phyloP scores from a whole-genome alignment of 2,329 filamentous ascomycete genomes.

The Pestalotiopsis fici region DNA sequence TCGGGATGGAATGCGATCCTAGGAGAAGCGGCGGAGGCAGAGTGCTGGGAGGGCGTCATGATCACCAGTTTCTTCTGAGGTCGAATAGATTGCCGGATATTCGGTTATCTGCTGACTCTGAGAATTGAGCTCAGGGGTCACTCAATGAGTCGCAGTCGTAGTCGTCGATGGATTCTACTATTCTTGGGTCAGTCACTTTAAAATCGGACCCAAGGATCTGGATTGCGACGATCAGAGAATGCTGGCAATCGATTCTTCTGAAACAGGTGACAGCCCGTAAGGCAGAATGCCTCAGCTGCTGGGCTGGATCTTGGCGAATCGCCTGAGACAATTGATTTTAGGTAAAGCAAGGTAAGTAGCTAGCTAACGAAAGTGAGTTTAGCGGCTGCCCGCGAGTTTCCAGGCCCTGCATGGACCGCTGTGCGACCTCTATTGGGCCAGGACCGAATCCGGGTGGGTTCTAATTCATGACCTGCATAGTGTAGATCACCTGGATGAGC shows the following conservation, averaged over 20 bases:
- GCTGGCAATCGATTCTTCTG: neutral
- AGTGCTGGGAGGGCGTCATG: neutral
- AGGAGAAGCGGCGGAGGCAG: neutral
- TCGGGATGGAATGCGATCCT: neutral
- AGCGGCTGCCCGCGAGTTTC: neutral
- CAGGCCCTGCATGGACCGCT: neutral
- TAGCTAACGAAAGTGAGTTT: neutral
- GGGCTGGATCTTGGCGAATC: neutral
- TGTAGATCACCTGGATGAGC: neutral
- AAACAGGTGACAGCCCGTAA: slow-evolving; percentile 2
- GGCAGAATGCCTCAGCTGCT: neutral
- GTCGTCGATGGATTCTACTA: neutral
- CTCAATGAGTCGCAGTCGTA: neutral
- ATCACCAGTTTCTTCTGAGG: neutral
- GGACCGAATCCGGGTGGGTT: neutral
- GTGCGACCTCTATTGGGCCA: slow-evolving; percentile 1
- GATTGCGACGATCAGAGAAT: neutral
- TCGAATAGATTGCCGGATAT: neutral
- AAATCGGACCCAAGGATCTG: neutral
- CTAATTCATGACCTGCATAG: neutral
- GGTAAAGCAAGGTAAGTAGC: neutral
- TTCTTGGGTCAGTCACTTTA: neutral
- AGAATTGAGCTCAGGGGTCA: neutral
- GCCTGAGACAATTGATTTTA: neutral
- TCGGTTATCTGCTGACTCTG: neutral